These are phyloP conservation scores for Micractinium conductrix DNA, from an alignment of 139 green algal genomes.

Conservation along the genomic window DNA sequence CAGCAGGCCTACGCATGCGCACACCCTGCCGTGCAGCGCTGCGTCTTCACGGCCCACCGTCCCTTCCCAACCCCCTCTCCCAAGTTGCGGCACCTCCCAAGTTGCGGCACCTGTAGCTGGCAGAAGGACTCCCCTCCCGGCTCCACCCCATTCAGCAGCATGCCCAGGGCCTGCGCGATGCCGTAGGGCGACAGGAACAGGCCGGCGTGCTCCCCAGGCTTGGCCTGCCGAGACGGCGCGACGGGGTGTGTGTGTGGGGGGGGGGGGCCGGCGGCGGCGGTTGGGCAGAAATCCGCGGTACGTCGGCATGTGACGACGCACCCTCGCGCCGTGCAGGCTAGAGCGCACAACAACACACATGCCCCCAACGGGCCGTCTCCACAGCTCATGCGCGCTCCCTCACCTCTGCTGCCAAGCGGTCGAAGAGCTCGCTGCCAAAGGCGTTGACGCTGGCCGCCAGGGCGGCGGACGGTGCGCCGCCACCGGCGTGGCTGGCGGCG, in stretches of 20 bases:
- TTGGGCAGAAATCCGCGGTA: not conserved
- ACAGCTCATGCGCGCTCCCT: too few species aligned
- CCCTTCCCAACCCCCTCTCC: too few species aligned
- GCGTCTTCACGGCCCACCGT: too few species aligned
- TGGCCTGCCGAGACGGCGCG: not conserved
- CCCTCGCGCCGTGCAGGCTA: too few species aligned
- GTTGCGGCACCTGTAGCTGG: constrained; percentile 19
- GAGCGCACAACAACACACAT: too few species aligned
- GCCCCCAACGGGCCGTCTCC: too few species aligned
- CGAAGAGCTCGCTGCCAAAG: constrained; percentile 9
- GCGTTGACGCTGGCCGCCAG: constrained; percentile 11
- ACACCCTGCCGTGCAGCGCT: too few species aligned
- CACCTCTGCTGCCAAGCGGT: not conserved
- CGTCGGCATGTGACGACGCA: not conserved
- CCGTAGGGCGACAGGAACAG: constrained; percentile 44
- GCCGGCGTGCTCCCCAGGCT: not conserved
- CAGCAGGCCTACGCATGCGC: too few species aligned
- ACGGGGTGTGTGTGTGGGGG: not conserved
- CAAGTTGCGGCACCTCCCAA: too few species aligned
- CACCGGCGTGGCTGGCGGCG: not conserved
- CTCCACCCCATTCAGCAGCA: constrained; percentile 43
- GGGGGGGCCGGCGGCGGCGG: not conserved
- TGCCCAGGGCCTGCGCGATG: constrained; percentile 40
- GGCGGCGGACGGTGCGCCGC: not conserved
- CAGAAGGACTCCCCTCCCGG: constrained; percentile 23